Percentiles rank a stretch among this genome's conserved stretches.
These are phyloP conservation scores for Coemansia aciculifera DNA, from an alignment of 192 early-diverging fungal genomes.

Conservation along the genomic window DNA sequence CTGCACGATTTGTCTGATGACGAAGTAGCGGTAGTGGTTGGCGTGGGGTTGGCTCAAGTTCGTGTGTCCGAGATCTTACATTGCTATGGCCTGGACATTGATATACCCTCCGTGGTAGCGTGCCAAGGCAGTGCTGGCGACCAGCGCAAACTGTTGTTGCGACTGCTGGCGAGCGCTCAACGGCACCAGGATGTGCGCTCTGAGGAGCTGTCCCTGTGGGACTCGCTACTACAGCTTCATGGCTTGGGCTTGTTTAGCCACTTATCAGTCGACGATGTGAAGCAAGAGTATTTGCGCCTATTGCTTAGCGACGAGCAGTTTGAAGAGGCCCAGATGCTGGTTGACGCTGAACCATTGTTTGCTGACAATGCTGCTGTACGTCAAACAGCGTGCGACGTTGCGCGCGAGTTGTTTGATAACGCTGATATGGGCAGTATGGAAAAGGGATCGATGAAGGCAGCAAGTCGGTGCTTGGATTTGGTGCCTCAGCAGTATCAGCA, in stretches of 20 bases:
- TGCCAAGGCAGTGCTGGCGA: constrained; percentile 16
- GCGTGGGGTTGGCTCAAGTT: constrained; percentile 6
- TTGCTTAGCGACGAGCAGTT: constrained; percentile 22
- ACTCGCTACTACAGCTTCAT: background rate
- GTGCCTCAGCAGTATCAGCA: background rate
- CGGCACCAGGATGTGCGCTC: background rate
- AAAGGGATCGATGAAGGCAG: constrained; percentile 18
- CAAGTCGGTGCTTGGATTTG: constrained; percentile 26
- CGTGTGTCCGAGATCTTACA: background rate
- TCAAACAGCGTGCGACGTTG: constrained; percentile 34
- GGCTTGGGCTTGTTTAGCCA: constrained; percentile 6
- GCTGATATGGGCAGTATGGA: constrained; percentile 30
- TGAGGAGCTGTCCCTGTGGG: constrained; percentile 16
- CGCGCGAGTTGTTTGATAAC: constrained; percentile 45
- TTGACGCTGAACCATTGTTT: constrained; percentile 13
- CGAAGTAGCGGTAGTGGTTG: background rate
- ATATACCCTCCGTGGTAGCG: constrained; percentile 11
- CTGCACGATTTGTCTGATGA: background rate
- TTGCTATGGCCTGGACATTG: constrained; percentile 5
- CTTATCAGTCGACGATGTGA: constrained; percentile 16
- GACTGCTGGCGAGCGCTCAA: constrained; percentile 1
- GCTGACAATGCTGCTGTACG: background rate
- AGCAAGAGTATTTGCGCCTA: constrained; percentile 18
- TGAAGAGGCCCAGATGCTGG: constrained; percentile 23
- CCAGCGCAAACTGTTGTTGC: constrained; percentile 23